Base-by-base conservation (phyloP, 768 basidiomycete species). In the Agrocybe praecox region DNA sequence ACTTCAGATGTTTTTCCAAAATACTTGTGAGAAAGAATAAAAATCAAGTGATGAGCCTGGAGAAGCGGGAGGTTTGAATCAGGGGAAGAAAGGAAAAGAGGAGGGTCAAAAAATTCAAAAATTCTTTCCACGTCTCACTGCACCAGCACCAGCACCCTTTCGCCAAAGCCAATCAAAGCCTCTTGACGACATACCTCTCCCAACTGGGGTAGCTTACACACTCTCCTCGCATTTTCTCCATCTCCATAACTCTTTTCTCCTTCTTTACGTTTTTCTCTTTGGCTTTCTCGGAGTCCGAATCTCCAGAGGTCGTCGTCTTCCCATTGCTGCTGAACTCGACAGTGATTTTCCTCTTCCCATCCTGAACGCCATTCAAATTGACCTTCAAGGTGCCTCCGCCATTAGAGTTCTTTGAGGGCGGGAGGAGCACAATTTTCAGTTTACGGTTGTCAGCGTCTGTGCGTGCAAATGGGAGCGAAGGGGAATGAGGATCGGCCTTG, bases 171-270 rank as follows among this genome's bases (percentile, higher is more conserved):
- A 21, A 17, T 24, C 18, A 45, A 46, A 53, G 62, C 51, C 57
- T 62, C 61, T 77, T 79, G 36, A 88, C 77, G 40, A 78, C 66
- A 67, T 89, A 88, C 56, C 83, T 74, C 67, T 89, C 86, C 87
- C 87, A 89, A 51, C 77, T 81, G 24, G 87, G 86, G 65, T 82
- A 85, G 17, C 74, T 60, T 32, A 81, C 74, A 56, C 80, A 78
- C 69, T 80, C 83, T 17, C 72, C 72, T 66, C 71, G 68, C 63
- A 76, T 69, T 21, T 66, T 69, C 49, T 72, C 71, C 51, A 69
- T 68, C 51, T 72, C 71, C 46, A 61, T 70, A 50, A 62, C 61
- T 69, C 64, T 42, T 69, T 67, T 46, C 66, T 62, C 53, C 62
- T 58, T 46, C 68, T 15, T 40, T 12, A 40, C 5, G 12, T n/a